Percentiles rank a stretch among this genome's conserved stretches.
phyloP scores from a whole-genome alignment of 1,284 basidiomycete species.

The Cutaneotrichosporon cutaneum region DNA sequence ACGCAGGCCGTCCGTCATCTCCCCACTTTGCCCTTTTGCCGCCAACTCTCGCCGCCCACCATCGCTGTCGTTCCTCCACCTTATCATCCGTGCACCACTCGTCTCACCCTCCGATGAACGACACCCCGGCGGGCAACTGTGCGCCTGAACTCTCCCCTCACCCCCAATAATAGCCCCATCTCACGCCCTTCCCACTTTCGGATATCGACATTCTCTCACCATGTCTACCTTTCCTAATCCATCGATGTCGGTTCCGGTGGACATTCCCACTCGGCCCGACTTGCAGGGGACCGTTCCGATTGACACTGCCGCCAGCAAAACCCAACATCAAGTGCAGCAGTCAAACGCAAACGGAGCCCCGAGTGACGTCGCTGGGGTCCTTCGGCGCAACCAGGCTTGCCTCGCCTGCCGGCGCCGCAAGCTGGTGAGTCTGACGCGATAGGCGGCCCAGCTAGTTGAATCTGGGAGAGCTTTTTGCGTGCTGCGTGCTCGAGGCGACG shows the following conservation, averaged over 20 bases:
- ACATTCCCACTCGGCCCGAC: slow-evolving; percentile 22
- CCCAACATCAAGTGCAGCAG: not conserved
- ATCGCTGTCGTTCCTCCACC: not conserved
- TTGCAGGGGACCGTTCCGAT: slow-evolving; percentile 21
- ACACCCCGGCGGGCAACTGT: not conserved
- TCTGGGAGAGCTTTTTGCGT: not conserved
- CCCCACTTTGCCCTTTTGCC: not conserved
- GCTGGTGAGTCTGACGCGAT: slow-evolving; percentile 18
- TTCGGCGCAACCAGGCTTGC: slow-evolving; percentile 37
- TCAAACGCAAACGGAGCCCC: slow-evolving; percentile 13
- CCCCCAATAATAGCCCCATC: not conserved
- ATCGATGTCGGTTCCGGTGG: slow-evolving; percentile 16
- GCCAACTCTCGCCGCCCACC: not conserved
- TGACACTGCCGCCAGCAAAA: slow-evolving; percentile 11
- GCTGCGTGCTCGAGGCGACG: not conserved
- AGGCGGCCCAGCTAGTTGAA: not conserved
- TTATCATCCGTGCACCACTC: not conserved
- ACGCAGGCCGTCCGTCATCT: not conserved
- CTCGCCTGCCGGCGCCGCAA: slow-evolving; percentile 34
- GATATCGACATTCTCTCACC: not conserved
- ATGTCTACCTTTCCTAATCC: slow-evolving; percentile 9
- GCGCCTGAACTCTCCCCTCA: not conserved
- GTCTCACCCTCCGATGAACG: not conserved
- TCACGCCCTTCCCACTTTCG: not conserved
- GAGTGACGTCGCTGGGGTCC: slow-evolving; percentile 27